Conservation (phyloP, 805 yeast species). For the Suhomyces tanzawaensis region DNA sequence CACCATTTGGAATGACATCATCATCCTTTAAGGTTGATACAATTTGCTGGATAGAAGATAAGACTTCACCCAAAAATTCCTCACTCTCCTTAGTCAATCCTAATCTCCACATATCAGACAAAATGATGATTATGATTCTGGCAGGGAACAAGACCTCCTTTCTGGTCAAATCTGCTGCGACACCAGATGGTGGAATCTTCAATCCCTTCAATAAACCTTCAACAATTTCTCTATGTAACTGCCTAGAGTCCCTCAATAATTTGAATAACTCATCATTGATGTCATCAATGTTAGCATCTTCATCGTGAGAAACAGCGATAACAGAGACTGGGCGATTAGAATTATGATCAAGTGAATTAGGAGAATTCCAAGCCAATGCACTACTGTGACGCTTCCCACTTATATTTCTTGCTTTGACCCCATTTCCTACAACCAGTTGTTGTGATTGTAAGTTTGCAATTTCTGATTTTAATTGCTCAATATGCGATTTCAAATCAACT, state of each 20-base stretch:
- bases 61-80: slow-evolving; percentile 82
- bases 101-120: slow-evolving; percentile 97
- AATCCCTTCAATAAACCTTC: slow-evolving; percentile 83
- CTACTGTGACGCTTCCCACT: slow-evolving; percentile 42
- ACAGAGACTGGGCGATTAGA: slow-evolving; percentile 57
- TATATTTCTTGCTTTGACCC: slow-evolving; percentile 31
- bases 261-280: slow-evolving; percentile 74
- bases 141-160: slow-evolving; percentile 96
- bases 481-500: slow-evolving; percentile 61
- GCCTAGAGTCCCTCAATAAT: slow-evolving; percentile 65
- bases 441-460: slow-evolving; percentile 45
- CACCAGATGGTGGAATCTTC: slow-evolving; percentile 82
- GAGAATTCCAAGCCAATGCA: slow-evolving; percentile 34
- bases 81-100: slow-evolving; percentile 93
- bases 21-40: slow-evolving; percentile 81
- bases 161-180: slow-evolving; percentile 76
- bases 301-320: slow-evolving; percentile 54
- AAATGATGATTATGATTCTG: slow-evolving; percentile 83
- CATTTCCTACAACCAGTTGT: slow-evolving; percentile 28
- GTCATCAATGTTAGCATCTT: slow-evolving; percentile 57
- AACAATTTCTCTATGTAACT: slow-evolving; percentile 77
- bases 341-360: slow-evolving; percentile 39
- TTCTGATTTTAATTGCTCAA: slow-evolving; percentile 52
- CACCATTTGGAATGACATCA: slow-evolving; percentile 86
- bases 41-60: slow-evolving; percentile 80